These are phyloP conservation scores for Botryosphaeria agaves DNA, from an alignment of 2,329 filamentous ascomycete genomes.

Conservation along the genomic window DNA sequence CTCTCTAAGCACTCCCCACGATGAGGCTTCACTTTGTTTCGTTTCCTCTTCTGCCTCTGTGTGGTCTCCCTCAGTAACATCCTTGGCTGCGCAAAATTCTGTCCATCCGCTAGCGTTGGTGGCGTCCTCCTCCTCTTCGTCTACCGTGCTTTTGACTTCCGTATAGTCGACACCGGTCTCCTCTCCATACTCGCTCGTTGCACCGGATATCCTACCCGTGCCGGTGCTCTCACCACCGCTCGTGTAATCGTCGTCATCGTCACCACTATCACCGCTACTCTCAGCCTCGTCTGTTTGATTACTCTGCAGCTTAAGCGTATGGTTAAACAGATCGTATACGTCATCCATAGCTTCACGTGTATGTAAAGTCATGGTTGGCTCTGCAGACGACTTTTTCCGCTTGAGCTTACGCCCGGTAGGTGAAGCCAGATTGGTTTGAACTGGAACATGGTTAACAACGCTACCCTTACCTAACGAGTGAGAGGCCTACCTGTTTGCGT, in stretches of 20 bases:
- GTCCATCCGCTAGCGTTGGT: conserved; percentile 63
- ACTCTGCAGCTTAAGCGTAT: conserved; percentile 43
- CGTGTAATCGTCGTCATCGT: conserved; percentile 66
- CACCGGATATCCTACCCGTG: conserved; percentile 51
- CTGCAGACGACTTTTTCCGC: conserved; percentile 56
- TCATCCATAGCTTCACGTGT: conserved; percentile 92
- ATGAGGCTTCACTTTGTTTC: conserved; percentile 8
- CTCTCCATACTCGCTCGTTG: conserved; percentile 47
- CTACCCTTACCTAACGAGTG: not conserved
- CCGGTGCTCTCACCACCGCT: conserved; percentile 73
- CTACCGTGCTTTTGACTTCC: conserved; percentile 29
- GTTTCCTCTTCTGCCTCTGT: conserved; percentile 17
- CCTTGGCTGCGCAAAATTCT: conserved; percentile 61
- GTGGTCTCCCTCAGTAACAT: conserved; percentile 36
- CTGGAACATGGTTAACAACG: conserved; percentile 24
- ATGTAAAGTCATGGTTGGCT: conserved; percentile 97
- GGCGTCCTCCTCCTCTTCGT: conserved; percentile 17
- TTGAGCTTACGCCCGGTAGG: conserved; percentile 71
- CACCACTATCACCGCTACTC: conserved; percentile 46
- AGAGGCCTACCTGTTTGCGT: conserved; percentile 67
- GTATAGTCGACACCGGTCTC: conserved; percentile 38
- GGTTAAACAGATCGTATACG: conserved; percentile 94
- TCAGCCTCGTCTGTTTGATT: conserved; percentile 35
- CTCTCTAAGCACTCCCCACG: conserved; percentile 19
- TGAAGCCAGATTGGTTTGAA: conserved; percentile 86